Conservation (phyloP, 768 basidiomycete genomes). For the Leccinum ochraceum region DNA sequence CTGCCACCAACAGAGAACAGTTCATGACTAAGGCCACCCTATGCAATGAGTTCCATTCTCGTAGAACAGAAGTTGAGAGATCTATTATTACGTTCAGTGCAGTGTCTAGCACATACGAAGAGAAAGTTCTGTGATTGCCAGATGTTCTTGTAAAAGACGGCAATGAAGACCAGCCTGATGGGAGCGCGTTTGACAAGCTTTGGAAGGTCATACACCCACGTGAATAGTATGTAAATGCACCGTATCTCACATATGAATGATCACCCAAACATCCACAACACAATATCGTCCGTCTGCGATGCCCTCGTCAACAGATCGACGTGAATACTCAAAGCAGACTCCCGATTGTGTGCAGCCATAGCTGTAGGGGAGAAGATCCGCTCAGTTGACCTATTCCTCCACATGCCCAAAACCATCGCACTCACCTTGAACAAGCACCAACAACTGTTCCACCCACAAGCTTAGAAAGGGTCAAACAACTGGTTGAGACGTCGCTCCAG, state of each 20-base stretch:
- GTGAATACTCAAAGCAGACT: constrained; percentile 80
- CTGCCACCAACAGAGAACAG: constrained; percentile 34
- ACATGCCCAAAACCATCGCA: constrained; percentile 14
- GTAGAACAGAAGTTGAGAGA: constrained; percentile 52
- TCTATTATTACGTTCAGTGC: constrained; percentile 22
- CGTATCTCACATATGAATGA: constrained; percentile 56
- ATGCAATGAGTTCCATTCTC: constrained; percentile 48
- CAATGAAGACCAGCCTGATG: constrained; percentile 34
- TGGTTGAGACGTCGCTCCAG: constrained; percentile 83
- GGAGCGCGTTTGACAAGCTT: constrained; percentile 1
- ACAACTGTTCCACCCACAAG: constrained; percentile 67
- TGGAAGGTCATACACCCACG: constrained; percentile 34
- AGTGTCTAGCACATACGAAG: constrained; percentile 36
- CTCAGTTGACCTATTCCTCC: background rate
- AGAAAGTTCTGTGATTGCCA: constrained; percentile 64
- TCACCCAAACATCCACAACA: constrained; percentile 87
- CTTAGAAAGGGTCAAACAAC: constrained; percentile 82
- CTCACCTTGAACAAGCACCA: constrained; percentile 71
- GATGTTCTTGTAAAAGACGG: constrained; percentile 47
- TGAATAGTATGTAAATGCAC: constrained; percentile 43
- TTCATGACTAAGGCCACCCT: constrained; percentile 39
- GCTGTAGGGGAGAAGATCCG: constrained; percentile 44
- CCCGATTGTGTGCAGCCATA: constrained; percentile 77
- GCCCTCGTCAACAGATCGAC: constrained; percentile 81
- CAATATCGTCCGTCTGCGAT: constrained; percentile 81